A percentile compares a stretch with the other conserved stretches of the same genome.
Conservation (phyloP, 2,329 filamentous ascomycete genomes). For the Xylaria sp. region DNA sequence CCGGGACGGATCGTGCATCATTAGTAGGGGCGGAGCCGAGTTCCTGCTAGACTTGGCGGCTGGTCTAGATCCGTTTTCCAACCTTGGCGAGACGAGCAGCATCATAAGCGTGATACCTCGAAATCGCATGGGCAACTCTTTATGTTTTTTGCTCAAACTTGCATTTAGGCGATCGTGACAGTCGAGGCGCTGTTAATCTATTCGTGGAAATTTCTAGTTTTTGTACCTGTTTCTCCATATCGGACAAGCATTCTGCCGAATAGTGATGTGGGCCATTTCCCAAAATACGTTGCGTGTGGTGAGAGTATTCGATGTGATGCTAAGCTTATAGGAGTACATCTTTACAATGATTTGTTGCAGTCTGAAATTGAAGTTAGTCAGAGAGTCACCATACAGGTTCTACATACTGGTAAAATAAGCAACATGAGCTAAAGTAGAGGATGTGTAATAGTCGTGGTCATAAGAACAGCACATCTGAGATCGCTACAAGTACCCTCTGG, state of each 20-base stretch:
- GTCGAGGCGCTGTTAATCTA: not conserved
- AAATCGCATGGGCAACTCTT: not conserved
- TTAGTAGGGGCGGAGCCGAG: constrained; percentile 6
- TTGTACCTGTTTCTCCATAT: constrained; percentile 22
- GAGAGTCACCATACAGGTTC: not conserved
- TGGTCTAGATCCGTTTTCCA: constrained; percentile 23
- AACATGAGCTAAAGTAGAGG: too few species aligned
- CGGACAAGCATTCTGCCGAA: constrained; percentile 28
- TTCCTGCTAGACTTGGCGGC: constrained; percentile 14
- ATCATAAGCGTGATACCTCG: not conserved
- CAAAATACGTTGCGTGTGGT: not conserved
- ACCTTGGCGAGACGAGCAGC: constrained; percentile 8
- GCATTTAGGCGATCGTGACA: not conserved
- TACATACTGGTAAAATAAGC: too few species aligned
- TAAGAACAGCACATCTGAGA: too few species aligned
- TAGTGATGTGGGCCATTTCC: constrained; percentile 7
- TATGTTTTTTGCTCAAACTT: not conserved
- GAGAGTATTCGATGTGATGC: not conserved
- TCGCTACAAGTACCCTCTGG: too few species aligned
- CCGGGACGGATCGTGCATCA: not conserved
- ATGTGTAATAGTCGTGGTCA: too few species aligned
- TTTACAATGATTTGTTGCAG: not conserved
- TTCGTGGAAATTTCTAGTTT: constrained; percentile 28
- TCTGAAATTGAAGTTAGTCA: not conserved
- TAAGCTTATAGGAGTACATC: not conserved